These are phyloP conservation scores for Globisporangium takayamanum DNA, from an alignment of 352 stramenopile species.

Conservation along the genomic window DNA sequence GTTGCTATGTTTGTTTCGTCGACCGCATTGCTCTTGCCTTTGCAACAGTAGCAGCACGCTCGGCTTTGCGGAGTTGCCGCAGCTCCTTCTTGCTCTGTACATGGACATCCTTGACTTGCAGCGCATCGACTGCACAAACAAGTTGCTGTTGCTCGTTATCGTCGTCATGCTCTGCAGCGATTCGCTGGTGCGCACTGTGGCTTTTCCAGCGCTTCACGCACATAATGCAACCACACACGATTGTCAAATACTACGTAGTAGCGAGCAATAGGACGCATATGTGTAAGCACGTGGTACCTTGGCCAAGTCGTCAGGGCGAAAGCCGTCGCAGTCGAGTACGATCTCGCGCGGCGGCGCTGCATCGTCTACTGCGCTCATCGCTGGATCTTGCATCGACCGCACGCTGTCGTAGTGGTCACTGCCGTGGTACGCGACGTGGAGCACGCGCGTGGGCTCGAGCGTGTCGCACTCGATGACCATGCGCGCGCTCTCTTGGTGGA, in stretches of 20 bases:
- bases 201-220: slow-evolving; percentile 12
- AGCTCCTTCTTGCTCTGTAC: slow-evolving; percentile 42
- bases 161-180: neutral
- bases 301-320: slow-evolving; percentile 45
- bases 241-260: neutral
- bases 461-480: slow-evolving; percentile 74
- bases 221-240: neutral
- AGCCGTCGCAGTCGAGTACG: slow-evolving; percentile 49
- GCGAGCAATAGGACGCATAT: too few relatives aligned
- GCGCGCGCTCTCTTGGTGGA: slow-evolving; percentile 59
- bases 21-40: neutral
- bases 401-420: slow-evolving; percentile 85
- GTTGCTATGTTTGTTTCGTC: too few relatives aligned
- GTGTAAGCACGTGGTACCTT: slow-evolving; percentile 31
- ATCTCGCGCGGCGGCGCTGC: slow-evolving; percentile 37
- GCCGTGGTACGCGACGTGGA: slow-evolving; percentile 64
- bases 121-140: neutral
- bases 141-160: neutral
- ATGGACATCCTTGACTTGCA: slow-evolving; percentile 10
- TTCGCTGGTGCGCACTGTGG: neutral
- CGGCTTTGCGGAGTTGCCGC: slow-evolving; percentile 25
- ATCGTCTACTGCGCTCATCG: slow-evolving; percentile 16
- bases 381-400: slow-evolving; percentile 34
- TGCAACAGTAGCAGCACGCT: too few relatives aligned
- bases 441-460: slow-evolving; percentile 34